Evolutionary conservation across 2,329 filamentous ascomycete genomes (phyloP).

Genomic region (Aspergillus sclerotialis): DNA sequence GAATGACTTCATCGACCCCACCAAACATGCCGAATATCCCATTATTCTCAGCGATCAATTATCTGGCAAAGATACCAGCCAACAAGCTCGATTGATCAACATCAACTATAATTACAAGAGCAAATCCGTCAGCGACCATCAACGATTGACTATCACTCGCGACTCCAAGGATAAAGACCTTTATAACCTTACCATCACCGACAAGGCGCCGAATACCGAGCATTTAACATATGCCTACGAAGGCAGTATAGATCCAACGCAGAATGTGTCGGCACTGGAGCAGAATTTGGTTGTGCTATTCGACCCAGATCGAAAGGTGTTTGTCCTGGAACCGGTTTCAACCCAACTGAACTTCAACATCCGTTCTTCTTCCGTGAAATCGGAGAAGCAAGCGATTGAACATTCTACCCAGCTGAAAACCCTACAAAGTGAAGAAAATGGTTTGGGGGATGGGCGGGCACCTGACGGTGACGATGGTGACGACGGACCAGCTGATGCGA

Average conservation of each 20-base stretch:
- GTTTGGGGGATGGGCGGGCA: constrained; percentile 25
- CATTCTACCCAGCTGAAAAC: constrained; percentile 60
- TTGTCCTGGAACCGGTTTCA: constrained; percentile 74
- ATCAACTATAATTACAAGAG: constrained; percentile 42
- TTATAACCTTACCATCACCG: constrained; percentile 36
- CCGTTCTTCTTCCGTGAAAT: constrained; percentile 59
- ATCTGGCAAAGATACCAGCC: constrained; percentile 19
- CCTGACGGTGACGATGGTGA: constrained; percentile 28
- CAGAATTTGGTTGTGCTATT: constrained; percentile 57
- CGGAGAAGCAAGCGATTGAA: constrained; percentile 57
- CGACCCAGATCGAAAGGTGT: constrained; percentile 65
- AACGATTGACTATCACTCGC: constrained; percentile 31
- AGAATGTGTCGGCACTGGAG: constrained; percentile 19
- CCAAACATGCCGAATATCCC: constrained; percentile 40
- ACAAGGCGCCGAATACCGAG: constrained; percentile 34
- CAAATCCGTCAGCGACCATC: constrained; percentile 33
- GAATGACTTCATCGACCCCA: constrained; percentile 34
- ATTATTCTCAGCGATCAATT: constrained; percentile 39
- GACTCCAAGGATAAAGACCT: constrained; percentile 26
- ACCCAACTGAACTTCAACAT: constrained; percentile 87
- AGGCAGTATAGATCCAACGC: constrained; percentile 33
- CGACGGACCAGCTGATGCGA: constrained; percentile 36
- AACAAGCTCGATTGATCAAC: constrained; percentile 26
- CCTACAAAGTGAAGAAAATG: constrained; percentile 28
- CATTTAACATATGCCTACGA: constrained; percentile 33